Base-by-base conservation (phyloP, 805 yeast genomes). In the Metschnikowia orientalis region DNA sequence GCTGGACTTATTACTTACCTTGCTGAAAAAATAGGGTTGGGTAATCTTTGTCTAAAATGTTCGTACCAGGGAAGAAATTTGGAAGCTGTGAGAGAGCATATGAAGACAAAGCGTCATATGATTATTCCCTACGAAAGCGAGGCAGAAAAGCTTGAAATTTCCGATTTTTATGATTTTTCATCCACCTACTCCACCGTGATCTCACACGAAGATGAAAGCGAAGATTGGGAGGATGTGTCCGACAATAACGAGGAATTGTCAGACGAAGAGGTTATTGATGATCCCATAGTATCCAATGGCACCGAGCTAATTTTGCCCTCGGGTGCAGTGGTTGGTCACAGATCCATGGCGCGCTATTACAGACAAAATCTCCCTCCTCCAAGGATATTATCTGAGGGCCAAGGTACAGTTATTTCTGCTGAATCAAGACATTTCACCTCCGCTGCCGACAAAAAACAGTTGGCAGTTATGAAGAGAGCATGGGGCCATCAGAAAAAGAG, bases 41-140 rank as follows among this genome's bases (percentile, higher is more conserved):
- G 96, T 23, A 80, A 85, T 45, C 74, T 81, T 44, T 92, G 98
- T 56, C 59, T 90, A 28, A 73, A 77, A 34, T 92, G 99, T 56
- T 67, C 69, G 19, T 92, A 79, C 54, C 82, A 84, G 57, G 97
- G 97, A n/a, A 73, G 75, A 41, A 76, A 78, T 34, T 53, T 90
- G 18, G 94, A 85, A 50, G 83, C 95, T 40, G 88, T 85, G 8
- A 79, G 95, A 46, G 92, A 86, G 26, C 99, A 92, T 57, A 81
- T 87, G 83, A 48, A 69, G 4, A 72, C 82, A 6, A 92, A 92
- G 58, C 77, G 87, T 37, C 99, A 92, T 57, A 82, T 90, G 63
- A 75, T 77, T 51, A 71, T 92, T 40, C 97, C 97, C 1, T 92
- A 83, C 58, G 97, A 92, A 49, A 59, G 77, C 0, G 81, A 77